A percentile compares a stretch with the other conserved stretches of the same genome.
Conservation (phyloP, 2,329 filamentous ascomycete genomes). For the Ascochyta koolunga region DNA sequence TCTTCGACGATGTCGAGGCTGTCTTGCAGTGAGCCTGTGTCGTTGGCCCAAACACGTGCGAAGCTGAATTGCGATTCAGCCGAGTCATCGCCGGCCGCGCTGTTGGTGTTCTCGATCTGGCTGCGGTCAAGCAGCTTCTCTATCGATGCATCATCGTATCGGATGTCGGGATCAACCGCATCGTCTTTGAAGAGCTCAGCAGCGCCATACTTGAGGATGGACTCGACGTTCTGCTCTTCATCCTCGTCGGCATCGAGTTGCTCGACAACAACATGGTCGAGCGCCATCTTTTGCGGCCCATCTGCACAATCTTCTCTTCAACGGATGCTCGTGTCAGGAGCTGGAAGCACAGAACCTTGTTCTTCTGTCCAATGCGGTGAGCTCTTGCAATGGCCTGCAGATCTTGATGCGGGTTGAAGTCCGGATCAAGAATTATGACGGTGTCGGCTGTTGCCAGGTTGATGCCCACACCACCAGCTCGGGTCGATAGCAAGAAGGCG, state of each 20-base stretch:
- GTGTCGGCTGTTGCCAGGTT: constrained; percentile 97
- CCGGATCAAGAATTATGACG: constrained; percentile 94
- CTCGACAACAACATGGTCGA: constrained; percentile 94
- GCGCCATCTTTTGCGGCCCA: constrained; percentile 94
- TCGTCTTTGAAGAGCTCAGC: constrained; percentile 83
- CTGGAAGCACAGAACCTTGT: constrained; percentile 95
- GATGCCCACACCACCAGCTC: constrained; percentile 95
- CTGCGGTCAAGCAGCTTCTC: constrained; percentile 90
- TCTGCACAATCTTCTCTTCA: constrained; percentile 95
- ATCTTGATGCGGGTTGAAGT: constrained; percentile 98
- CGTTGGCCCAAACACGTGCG: constrained; percentile 90
- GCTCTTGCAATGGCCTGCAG: constrained; percentile 93
- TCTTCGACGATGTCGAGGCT: constrained; percentile 62
- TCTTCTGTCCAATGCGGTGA: constrained; percentile 94
- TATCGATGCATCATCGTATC: constrained; percentile 81
- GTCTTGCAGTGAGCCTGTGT: constrained; percentile 70
- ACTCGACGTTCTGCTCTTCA: constrained; percentile 78
- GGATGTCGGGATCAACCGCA: constrained; percentile 72
- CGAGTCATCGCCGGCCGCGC: constrained; percentile 61
- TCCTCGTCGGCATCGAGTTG: constrained; percentile 86
- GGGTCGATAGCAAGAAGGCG: constrained; percentile 89
- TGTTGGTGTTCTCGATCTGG: constrained; percentile 73
- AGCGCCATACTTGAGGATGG: constrained; percentile 86
- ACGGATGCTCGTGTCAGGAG: constrained; percentile 86
- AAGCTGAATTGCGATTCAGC: constrained; percentile 86